phyloP scores from a whole-genome alignment of 2,329 filamentous ascomycete genomes.

The Penicillium fuscoglaucum region DNA sequence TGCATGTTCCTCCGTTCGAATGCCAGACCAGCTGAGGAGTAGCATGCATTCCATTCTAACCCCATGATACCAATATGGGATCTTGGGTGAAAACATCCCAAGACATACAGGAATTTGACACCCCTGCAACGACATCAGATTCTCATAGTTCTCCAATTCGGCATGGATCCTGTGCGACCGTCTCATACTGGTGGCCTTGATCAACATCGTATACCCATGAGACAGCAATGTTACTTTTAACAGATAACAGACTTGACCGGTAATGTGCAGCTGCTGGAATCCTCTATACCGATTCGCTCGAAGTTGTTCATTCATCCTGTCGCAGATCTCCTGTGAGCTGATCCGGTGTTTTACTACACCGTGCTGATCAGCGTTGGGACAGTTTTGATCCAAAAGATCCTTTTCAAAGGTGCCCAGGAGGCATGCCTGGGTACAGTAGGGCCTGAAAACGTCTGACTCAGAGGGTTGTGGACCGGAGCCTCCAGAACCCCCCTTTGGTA shows the following conservation, averaged over 20 bases:
- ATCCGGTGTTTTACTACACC: conserved; percentile 33
- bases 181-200: conserved; percentile 26
- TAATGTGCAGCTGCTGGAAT: conserved; percentile 28
- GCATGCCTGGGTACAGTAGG: conserved; percentile 27
- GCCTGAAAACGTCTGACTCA: conserved; percentile 3
- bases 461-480: too few relatives aligned
- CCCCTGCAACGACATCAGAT: conserved; percentile 25
- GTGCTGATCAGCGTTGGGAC: conserved; percentile 37
- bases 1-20: conserved; percentile 3
- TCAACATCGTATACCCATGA: conserved; percentile 31
- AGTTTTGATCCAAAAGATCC: conserved; percentile 24
- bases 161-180: conserved; percentile 23
- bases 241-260: conserved; percentile 29
- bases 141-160: conserved; percentile 28
- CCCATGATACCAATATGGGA: conserved; percentile 30
- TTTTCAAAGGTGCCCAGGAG: conserved; percentile 23
- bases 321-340: conserved; percentile 21
- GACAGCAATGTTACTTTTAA: conserved; percentile 31
- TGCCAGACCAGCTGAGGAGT: conserved; percentile 23
- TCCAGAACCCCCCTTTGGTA: conserved; percentile 2
- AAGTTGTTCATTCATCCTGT: conserved; percentile 21
- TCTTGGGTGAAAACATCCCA: conserved; percentile 22
- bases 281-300: conserved; percentile 18
- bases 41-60: conserved; percentile 23
- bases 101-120: conserved; percentile 29